Base-by-base conservation (phyloP, 805 yeast species). In the Wickerhamiella shivajii region DNA sequence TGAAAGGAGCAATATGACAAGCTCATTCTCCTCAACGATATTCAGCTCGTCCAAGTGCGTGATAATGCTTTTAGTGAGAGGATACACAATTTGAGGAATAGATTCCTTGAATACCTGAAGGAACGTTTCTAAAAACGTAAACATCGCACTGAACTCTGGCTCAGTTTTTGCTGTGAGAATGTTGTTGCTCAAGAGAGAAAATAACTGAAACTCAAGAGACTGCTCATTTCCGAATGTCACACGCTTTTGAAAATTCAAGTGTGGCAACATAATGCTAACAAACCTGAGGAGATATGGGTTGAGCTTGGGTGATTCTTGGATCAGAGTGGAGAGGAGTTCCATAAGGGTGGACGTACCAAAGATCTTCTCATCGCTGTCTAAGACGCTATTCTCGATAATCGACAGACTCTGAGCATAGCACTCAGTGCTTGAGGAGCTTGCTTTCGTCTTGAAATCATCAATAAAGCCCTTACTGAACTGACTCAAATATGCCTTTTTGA, bases 61-160 rank as follows among this genome's bases (percentile, higher is more conserved):
- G 6, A 38, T 29, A 6, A 38, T 11, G 6, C 24, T 18, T 11
- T 21, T 19, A 12, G 38, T 24, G 11, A 76, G 48, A 2, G 69
- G 66, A 19, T 71, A 51, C 17, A 76, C 50, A 19, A 71, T 71
- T 35, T 67, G 69, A 38, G 74, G 70, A 1, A 75, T 61, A 3
- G 68, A 61, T 15, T 64, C 66, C 15, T 59, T 58, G 43, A 73
- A 67, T 31, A 70, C 56, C 3, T 63, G 58, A 18, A 75, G 52
- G 25, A 74, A 66, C 33, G 63, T 63, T 5, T 67, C 63, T 22
- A 76, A 50, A 9, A 77, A 56, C 11, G 56, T 51, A 14, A 68
- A 56, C 71, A 73, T 67, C 10, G 60, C 56, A 28, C 62, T 64
- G 13, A 64, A 50, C 4, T 64, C 51, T 4, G 60, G 48, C 3